Evolutionary conservation across 495 filamentous ascomycete genomes (phyloP).

Genomic region (Penicillium waksmanii): DNA sequence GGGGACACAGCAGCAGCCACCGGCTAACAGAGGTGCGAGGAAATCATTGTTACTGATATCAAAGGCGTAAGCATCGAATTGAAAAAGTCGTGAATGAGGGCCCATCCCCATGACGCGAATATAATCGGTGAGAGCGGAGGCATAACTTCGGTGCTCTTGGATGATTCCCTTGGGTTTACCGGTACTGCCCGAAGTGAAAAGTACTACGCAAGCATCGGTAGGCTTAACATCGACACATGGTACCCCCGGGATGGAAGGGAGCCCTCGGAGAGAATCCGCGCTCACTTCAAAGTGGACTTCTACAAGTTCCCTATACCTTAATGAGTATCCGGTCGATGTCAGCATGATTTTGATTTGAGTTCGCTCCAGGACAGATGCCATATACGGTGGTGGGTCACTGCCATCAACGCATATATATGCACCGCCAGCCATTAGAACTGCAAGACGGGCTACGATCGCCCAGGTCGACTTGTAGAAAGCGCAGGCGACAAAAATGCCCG

Average conservation of each 20-base stretch:
- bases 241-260: background rate
- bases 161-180: slow-evolving; percentile 54
- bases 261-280: slow-evolving; percentile 7
- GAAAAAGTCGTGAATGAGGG: slow-evolving; percentile 37
- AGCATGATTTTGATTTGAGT: slow-evolving; percentile 23
- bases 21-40: slow-evolving; percentile 41
- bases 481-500: slow-evolving; percentile 31
- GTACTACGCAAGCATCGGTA: slow-evolving; percentile 30
- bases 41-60: slow-evolving; percentile 50
- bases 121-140: slow-evolving; percentile 30
- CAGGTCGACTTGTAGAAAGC: slow-evolving; percentile 38
- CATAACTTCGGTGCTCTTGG: slow-evolving; percentile 47
- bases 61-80: slow-evolving; percentile 52
- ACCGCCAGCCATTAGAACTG: slow-evolving; percentile 39
- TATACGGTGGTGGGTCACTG: slow-evolving; percentile 41
- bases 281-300: slow-evolving; percentile 19
- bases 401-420: slow-evolving; percentile 58
- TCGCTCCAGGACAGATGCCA: slow-evolving; percentile 24
- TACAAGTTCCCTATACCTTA: slow-evolving; percentile 13
- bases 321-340: slow-evolving; percentile 17
- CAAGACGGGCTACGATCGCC: slow-evolving; percentile 35
- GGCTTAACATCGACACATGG: slow-evolving; percentile 15
- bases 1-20: slow-evolving; percentile 55
- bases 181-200: slow-evolving; percentile 51
- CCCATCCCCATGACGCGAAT: slow-evolving; percentile 20